A percentile compares a stretch with the other conserved stretches of the same genome.
Conservation (phyloP, 176 grass and related monocot genomes). For the Dactylis glomerata region DNA sequence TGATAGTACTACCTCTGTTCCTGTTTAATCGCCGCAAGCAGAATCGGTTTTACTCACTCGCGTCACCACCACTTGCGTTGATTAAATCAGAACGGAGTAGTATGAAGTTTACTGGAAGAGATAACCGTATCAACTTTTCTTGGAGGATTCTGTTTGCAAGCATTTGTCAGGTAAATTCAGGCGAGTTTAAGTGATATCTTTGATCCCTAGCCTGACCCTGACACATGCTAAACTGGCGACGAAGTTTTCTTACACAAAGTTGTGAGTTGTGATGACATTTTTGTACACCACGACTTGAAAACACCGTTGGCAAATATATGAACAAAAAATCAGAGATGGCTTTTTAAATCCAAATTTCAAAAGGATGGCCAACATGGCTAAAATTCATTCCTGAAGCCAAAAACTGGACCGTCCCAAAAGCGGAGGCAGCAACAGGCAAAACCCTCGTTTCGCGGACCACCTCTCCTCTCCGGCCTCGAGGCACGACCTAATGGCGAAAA, state of each 20-base stretch:
- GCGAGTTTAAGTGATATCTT: too few relatives aligned
- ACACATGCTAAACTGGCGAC: not conserved
- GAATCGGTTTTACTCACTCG: too few relatives aligned
- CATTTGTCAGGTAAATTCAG: too few relatives aligned
- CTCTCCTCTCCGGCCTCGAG: not conserved
- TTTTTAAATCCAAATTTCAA: not conserved
- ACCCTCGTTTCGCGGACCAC: constrained; percentile 3
- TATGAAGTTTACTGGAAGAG: too few relatives aligned
- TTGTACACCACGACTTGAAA: not conserved
- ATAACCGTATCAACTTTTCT: not conserved
- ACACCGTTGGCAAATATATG: not conserved
- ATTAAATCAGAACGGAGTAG: too few relatives aligned
- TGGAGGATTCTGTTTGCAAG: not conserved
- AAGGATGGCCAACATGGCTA: not conserved
- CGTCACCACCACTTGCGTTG: too few relatives aligned
- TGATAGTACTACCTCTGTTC: too few relatives aligned
- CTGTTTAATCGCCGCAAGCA: too few relatives aligned
- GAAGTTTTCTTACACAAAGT: not conserved
- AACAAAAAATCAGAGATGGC: not conserved
- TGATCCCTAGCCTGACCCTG: not conserved
- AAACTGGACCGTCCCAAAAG: not conserved
- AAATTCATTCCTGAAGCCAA: not conserved
- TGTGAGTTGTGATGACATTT: not conserved
- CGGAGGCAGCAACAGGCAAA: not conserved
- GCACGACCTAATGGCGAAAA: constrained; percentile 54